These are phyloP conservation scores for Plasmopara halstedii DNA, from an alignment of 352 stramenopile genomes.

Conservation along the genomic window DNA sequence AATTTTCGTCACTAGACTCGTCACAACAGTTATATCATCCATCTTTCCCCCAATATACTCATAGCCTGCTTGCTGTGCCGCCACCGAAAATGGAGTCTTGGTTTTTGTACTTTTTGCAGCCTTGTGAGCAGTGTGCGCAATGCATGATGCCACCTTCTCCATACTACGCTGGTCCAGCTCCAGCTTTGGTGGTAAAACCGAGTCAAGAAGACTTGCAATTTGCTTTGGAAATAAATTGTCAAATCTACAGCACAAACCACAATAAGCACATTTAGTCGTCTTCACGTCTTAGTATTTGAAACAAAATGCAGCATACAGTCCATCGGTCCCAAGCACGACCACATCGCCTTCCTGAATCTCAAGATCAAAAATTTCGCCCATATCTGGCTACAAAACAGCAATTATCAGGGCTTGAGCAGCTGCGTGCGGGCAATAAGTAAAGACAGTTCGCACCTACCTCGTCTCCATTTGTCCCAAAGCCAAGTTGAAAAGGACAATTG, in stretches of 20 bases:
- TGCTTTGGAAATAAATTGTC: constrained; percentile 92
- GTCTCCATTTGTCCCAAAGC: constrained; percentile 81
- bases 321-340: constrained; percentile 91
- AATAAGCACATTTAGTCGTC: background rate
- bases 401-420: background rate
- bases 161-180: constrained; percentile 51
- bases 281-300: background rate
- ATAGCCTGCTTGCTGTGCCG: constrained; percentile 65
- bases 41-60: constrained; percentile 84
- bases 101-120: constrained; percentile 61
- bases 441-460: constrained; percentile 30
- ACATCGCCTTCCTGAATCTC: constrained; percentile 84
- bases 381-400: constrained; percentile 54
- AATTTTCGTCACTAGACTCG: constrained; percentile 44
- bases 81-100: constrained; percentile 67
- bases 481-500: constrained; percentile 95
- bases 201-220: constrained; percentile 66
- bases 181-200: constrained; percentile 42
- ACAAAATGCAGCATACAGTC: constrained; percentile 56
- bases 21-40: constrained; percentile 88
- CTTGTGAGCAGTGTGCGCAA: constrained; percentile 78
- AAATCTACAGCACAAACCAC: constrained; percentile 48
- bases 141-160: constrained; percentile 70
- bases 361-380: constrained; percentile 85
- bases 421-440: background rate